Conservation (phyloP, 257 asterid species). For the Solanum paucissectum region DNA sequence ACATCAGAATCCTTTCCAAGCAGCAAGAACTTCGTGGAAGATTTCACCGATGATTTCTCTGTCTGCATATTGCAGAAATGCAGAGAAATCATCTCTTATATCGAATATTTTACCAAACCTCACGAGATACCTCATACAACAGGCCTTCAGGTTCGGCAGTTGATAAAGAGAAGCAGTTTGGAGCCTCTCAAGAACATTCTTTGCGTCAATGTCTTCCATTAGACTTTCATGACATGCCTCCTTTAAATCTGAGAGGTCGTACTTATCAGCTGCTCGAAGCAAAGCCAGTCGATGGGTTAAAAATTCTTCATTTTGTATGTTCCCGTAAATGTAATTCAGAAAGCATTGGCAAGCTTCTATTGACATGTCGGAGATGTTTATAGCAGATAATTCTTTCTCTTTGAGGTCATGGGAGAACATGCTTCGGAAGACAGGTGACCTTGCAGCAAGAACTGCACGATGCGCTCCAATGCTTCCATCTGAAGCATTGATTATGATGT, state of each 20-base stretch:
- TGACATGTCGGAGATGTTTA: slow-evolving; percentile 82
- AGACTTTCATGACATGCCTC: slow-evolving; percentile 82
- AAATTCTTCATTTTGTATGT: slow-evolving; percentile 48
- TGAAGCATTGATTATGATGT: slow-evolving; percentile 63
- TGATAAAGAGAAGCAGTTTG: slow-evolving; percentile 77
- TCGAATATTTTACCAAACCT: slow-evolving; percentile 81
- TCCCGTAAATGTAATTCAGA: slow-evolving; percentile 62
- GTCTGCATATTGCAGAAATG: slow-evolving; percentile 58
- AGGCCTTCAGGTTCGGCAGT: slow-evolving; percentile 52
- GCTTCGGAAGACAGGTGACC: slow-evolving; percentile 85
- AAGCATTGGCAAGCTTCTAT: slow-evolving; percentile 67
- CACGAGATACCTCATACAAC: slow-evolving; percentile 72
- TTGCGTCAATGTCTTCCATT: slow-evolving; percentile 59
- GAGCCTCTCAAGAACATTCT: slow-evolving; percentile 73
- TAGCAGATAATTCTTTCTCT: slow-evolving; percentile 64
- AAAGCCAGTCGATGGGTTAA: slow-evolving; percentile 58
- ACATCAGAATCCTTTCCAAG: slow-evolving; percentile 82
- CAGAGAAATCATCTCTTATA: slow-evolving; percentile 52
- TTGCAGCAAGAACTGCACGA: slow-evolving; percentile 85
- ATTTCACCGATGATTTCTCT: slow-evolving; percentile 59
- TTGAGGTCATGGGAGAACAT: slow-evolving; percentile 87
- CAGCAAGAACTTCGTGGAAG: slow-evolving; percentile 62
- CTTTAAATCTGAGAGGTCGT: slow-evolving; percentile 60
- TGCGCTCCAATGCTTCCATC: slow-evolving; percentile 71
- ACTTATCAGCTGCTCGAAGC: slow-evolving; percentile 80